phyloP scores from a whole-genome alignment of 208 protist genomes.

The Herpetomonas muscarum region DNA sequence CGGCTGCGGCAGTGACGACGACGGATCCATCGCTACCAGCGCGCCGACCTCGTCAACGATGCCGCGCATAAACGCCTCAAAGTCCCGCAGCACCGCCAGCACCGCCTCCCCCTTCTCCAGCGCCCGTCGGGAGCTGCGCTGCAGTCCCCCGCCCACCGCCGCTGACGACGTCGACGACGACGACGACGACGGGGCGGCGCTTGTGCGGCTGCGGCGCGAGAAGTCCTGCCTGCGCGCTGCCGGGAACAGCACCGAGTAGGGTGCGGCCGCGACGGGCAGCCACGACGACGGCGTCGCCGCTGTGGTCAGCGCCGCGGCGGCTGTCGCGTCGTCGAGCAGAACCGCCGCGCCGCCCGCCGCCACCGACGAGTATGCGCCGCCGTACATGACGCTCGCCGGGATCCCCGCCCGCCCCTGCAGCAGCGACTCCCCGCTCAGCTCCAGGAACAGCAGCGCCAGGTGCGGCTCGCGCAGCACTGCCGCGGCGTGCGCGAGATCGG shows the following conservation, averaged over 20 bases:
- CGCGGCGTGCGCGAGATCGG: slow-evolving; percentile 40
- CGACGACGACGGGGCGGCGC: neutral
- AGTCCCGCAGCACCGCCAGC: neutral
- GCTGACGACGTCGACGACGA: neutral
- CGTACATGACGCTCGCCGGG: slow-evolving; percentile 8
- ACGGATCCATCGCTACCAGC: neutral
- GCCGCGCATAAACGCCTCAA: neutral
- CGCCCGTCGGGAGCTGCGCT: neutral
- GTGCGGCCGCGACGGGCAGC: slow-evolving; percentile 3
- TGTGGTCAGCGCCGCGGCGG: neutral
- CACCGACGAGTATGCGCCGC: slow-evolving; percentile 3
- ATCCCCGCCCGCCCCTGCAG: slow-evolving; percentile 37
- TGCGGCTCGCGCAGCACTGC: slow-evolving; percentile 31
- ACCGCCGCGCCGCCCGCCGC: neutral
- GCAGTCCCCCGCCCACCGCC: too few relatives aligned
- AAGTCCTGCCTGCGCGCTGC: slow-evolving; percentile 10
- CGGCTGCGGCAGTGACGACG: neutral
- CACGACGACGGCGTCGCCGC: neutral
- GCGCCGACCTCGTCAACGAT: neutral
- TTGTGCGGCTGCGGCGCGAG: neutral
- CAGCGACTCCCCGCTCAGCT: slow-evolving; percentile 59
- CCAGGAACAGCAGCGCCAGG: slow-evolving; percentile 44
- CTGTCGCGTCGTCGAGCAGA: neutral
- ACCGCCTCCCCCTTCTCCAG: neutral
- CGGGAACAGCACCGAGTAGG: slow-evolving; percentile 55